Base-by-base conservation (phyloP, 768 basidiomycete genomes). In the Leucosporidium creatinivorum region DNA sequence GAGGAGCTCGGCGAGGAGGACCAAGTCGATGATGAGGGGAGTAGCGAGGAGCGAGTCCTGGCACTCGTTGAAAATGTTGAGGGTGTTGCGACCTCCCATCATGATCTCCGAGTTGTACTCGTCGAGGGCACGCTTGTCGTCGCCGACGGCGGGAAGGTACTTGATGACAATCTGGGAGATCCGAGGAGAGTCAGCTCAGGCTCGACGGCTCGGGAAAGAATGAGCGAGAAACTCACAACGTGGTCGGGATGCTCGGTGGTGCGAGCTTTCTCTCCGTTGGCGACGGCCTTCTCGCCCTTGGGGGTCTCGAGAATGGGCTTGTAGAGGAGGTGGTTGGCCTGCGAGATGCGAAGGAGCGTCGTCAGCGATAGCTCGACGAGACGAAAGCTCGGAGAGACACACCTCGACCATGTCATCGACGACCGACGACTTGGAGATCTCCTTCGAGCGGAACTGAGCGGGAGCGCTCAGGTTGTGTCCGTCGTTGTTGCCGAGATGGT, bases 101-200 rank as follows among this genome's bases (percentile, higher is more conserved):
- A 93, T 87, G 76, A 98, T 93, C 83, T 98, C 93, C 17, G 91
- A 93, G 80, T 93, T 92, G 81, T 97, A 98, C 82, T 97, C 93
- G 80, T 98, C 96, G 82, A 98, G 92, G n/a, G 93, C 96, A 64
- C 91, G 85, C 85, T 97, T 98, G 65, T 89, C 91, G 81, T 98
- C 96, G 50, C 94, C 93, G 39, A 94, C 93, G 30, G 93, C 90
- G 26, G 91, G 92, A 3, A 97, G 88, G 73, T 94, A 94, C 83
- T 94, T 94, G 85, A 94, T 94, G 64, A 94, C 92, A 44, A 62
- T 28, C 44, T 57, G 39, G 10, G 10, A 7, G 18, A 55, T 1
- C 4, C 17, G 39, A 44, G 3, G 39, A 44, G 39, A 13, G 39
- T 44, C 39, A 44, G 39, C 39, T 44, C 39, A 13, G 15, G 39